phyloP scores from a whole-genome alignment of 1,284 basidiomycete species.

The Leucoagaricus sp. region DNA sequence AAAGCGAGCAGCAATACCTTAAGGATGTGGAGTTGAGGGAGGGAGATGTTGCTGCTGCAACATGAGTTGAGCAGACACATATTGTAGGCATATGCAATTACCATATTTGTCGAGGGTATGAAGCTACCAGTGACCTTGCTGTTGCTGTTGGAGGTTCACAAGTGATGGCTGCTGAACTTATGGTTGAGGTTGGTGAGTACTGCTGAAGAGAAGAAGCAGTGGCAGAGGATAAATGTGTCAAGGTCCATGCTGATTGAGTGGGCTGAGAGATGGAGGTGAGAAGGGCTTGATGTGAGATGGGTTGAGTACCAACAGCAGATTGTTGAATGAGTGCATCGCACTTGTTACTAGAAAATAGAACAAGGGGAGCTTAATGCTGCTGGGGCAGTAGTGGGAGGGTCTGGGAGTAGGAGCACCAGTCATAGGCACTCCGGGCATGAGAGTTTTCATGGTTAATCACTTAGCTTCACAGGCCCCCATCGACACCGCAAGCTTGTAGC shows the following conservation, averaged over 20 bases:
- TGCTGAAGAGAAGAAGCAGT: conserved; percentile 41
- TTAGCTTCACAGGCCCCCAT: too few species aligned
- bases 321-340: conserved; percentile 39
- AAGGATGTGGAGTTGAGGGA: conserved; percentile 43
- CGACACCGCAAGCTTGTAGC: too few species aligned
- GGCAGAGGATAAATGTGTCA: conserved; percentile 28
- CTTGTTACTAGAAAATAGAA: conserved; percentile 49
- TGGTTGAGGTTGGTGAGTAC: conserved; percentile 43
- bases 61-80: conserved; percentile 64
- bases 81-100: conserved; percentile 59
- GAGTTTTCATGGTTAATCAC: too few species aligned
- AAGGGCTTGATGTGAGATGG: conserved; percentile 36
- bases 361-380: conserved; percentile 39
- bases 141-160: conserved; percentile 17
- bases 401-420: conserved; percentile 28
- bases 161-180: conserved; percentile 20
- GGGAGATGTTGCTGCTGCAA: conserved; percentile 39
- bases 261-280: conserved; percentile 43
- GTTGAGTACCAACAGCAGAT: conserved; percentile 29
- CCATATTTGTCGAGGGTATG: conserved; percentile 37
- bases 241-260: conserved; percentile 29
- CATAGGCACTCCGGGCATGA: conserved; percentile 27
- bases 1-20: conserved; percentile 42
- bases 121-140: conserved; percentile 27
- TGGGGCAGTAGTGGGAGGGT: conserved; percentile 40